Evolutionary conservation across 176 grass and related monocot species (phyloP).

Genomic region (Avena atlantica): DNA sequence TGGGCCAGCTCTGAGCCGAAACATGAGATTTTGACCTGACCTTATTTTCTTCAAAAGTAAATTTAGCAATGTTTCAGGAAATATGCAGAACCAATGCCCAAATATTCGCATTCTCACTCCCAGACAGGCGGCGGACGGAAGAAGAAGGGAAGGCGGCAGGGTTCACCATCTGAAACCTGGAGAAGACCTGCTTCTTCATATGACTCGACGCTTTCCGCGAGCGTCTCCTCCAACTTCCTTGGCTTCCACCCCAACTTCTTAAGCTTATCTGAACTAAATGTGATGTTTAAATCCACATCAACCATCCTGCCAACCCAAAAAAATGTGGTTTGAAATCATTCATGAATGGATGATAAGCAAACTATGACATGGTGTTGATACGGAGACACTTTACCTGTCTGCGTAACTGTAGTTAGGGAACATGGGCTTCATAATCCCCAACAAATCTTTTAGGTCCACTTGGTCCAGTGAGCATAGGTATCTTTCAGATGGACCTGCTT

Average conservation of each 20-base stretch:
- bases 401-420: constrained; percentile 38
- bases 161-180: not conserved
- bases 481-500: constrained; percentile 11
- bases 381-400: constrained; percentile 10
- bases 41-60: not conserved
- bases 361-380: not conserved
- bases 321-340: not conserved
- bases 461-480: constrained; percentile 25
- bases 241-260: constrained; percentile 49
- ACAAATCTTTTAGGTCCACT: not conserved
- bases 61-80: not conserved
- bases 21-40: too few relatives aligned
- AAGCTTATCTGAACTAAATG: constrained; percentile 32
- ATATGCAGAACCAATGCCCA: not conserved
- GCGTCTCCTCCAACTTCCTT: constrained; percentile 28
- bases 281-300: not conserved
- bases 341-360: not conserved
- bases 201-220: constrained; percentile 23
- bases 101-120: not conserved
- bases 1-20: not conserved
- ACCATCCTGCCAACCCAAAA: constrained; percentile 1
- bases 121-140: not conserved
- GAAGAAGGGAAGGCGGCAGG: not conserved
- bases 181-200: constrained; percentile 19
- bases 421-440: constrained; percentile 11